These are phyloP conservation scores for Xerocomus brunneocitrinus DNA, from an alignment of 768 basidiomycete species.

Conservation along the genomic window DNA sequence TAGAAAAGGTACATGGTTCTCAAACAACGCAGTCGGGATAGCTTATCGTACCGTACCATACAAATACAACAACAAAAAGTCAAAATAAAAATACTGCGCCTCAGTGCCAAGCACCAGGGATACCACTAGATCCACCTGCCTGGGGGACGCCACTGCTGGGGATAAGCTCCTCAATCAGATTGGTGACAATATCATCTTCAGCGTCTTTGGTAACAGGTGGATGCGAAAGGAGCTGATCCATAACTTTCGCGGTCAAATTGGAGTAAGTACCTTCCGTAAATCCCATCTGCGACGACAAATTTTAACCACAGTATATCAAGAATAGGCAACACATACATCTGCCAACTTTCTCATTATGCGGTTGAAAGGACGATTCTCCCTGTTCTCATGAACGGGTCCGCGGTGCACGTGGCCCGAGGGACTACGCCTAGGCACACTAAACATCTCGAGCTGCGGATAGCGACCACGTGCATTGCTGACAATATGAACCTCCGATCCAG, in stretches of 20 bases:
- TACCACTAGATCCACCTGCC: slow-evolving; percentile 32
- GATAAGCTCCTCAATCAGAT: slow-evolving; percentile 55
- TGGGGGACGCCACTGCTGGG: slow-evolving; percentile 38
- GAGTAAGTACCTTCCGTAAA: slow-evolving; percentile 58
- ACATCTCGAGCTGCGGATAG: slow-evolving; percentile 62
- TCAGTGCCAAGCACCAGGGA: slow-evolving; percentile 48
- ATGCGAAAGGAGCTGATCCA: slow-evolving; percentile 42
- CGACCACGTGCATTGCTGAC: slow-evolving; percentile 59
- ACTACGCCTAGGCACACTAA: slow-evolving; percentile 47
- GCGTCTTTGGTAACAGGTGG: slow-evolving; percentile 44
- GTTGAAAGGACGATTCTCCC: slow-evolving; percentile 38
- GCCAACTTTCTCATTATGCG: slow-evolving; percentile 56
- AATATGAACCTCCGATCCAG: slow-evolving; percentile 37
- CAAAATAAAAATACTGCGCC: neutral
- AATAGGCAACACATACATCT: slow-evolving; percentile 46
- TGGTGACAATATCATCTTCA: slow-evolving; percentile 65
- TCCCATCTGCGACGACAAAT: slow-evolving; percentile 55
- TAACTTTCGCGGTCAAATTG: slow-evolving; percentile 46
- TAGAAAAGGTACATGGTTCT: neutral
- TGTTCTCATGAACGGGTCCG: slow-evolving; percentile 18
- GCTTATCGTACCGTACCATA: slow-evolving; percentile 5
- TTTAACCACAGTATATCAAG: slow-evolving; percentile 8
- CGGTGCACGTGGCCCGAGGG: slow-evolving; percentile 28
- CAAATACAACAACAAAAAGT: slow-evolving; percentile 9
- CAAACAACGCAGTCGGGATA: neutral